These are phyloP conservation scores for Dendrocalamus sinicus DNA, from an alignment of 176 grass and related monocot species.

Conservation along the genomic window DNA sequence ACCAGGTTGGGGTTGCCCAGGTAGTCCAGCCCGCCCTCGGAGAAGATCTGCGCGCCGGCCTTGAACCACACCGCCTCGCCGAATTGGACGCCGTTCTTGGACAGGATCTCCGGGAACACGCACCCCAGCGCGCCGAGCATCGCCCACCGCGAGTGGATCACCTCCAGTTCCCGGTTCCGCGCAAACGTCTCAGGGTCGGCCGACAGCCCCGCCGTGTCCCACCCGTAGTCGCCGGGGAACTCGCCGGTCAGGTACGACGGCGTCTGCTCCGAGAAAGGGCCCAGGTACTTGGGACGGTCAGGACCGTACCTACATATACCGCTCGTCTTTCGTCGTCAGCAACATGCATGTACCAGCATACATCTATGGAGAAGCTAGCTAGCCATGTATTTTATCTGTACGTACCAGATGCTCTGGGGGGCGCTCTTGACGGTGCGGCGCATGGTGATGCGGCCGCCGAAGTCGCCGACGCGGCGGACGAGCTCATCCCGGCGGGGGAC, in stretches of 20 bases:
- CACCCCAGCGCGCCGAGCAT: conserved; percentile 73
- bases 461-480: conserved; percentile 55
- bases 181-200: conserved; percentile 91
- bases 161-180: conserved; percentile 81
- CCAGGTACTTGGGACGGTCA: conserved; percentile 82
- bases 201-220: conserved; percentile 87
- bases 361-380: not conserved
- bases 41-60: conserved; percentile 76
- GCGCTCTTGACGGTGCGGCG: conserved; percentile 68
- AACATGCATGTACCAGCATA: not conserved
- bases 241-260: conserved; percentile 88
- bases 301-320: conserved; percentile 57
- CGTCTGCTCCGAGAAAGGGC: conserved; percentile 90
- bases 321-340: not conserved
- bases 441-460: conserved; percentile 72
- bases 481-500: conserved; percentile 49
- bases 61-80: conserved; percentile 85
- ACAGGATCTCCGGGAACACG: conserved; percentile 69
- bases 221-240: conserved; percentile 91
- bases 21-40: conserved; percentile 75
- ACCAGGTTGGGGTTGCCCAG: conserved; percentile 75
- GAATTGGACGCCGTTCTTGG: conserved; percentile 76
- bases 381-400: too few species aligned
- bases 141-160: conserved; percentile 78
- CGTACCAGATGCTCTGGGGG: conserved; percentile 78